Percentiles rank a stretch among this genome's conserved stretches.
Conservation (phyloP, 768 basidiomycete species). For the Serendipita sp. region DNA sequence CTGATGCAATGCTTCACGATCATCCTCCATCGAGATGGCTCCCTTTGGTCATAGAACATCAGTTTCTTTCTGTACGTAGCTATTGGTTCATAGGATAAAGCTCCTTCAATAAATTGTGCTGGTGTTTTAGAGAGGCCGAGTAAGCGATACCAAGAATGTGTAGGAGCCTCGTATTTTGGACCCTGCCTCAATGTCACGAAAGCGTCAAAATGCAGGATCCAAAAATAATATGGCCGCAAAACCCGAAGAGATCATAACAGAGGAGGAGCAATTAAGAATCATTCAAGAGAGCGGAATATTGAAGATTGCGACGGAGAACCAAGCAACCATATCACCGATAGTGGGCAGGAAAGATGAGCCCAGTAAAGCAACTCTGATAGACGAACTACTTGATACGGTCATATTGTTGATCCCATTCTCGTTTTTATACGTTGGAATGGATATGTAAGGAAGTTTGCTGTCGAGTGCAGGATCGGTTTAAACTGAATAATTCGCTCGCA, state of each 20-base stretch:
- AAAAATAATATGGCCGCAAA: no score
- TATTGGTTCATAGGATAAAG: no score
- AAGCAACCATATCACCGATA: not conserved
- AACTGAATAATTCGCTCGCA: not conserved
- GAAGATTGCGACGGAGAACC: slow-evolving; percentile 11
- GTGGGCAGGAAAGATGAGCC: slow-evolving; percentile 22
- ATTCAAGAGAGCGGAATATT: slow-evolving; percentile 44
- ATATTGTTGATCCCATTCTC: slow-evolving; percentile 57
- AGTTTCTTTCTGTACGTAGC: no score
- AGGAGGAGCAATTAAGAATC: slow-evolving; percentile 66
- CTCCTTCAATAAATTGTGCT: no score
- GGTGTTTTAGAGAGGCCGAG: no score
- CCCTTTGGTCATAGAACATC: no score
- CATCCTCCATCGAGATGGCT: no score
- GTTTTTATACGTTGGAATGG: slow-evolving; percentile 65
- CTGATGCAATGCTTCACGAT: no score
- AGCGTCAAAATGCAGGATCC: no score
- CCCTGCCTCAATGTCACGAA: no score
- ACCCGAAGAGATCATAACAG: slow-evolving; percentile 26
- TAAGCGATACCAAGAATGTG: no score
- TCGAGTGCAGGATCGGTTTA: not conserved
- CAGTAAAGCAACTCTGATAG: slow-evolving; percentile 25
- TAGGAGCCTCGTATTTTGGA: no score
- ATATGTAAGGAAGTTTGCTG: slow-evolving; percentile 42
- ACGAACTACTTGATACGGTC: slow-evolving; percentile 54